Conservation (phyloP, 768 basidiomycete species). For the Phanerodontia chrysosporium region DNA sequence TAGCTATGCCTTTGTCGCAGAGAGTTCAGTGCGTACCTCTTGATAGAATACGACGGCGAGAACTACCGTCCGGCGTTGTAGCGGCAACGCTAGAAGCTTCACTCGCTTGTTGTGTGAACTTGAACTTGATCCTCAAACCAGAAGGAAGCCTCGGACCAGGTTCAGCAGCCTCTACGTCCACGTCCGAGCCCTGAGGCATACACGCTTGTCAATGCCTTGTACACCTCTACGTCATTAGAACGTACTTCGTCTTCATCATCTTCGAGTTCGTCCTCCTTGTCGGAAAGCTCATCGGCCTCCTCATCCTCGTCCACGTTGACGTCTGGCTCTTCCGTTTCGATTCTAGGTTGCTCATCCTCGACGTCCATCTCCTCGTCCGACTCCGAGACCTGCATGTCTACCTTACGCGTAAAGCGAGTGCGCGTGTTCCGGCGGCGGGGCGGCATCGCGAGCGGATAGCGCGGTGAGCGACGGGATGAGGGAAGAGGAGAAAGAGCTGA, state of each 20-base stretch:
- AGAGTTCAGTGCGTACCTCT: slow-evolving; percentile 10
- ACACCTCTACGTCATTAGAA: slow-evolving; percentile 5
- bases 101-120: slow-evolving; percentile 37
- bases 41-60: slow-evolving; percentile 14
- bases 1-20: background rate
- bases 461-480: slow-evolving; percentile 1
- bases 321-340: slow-evolving; percentile 35
- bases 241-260: slow-evolving; percentile 24
- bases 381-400: slow-evolving; percentile 13
- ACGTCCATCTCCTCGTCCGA: slow-evolving; percentile 14
- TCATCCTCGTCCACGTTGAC: slow-evolving; percentile 37
- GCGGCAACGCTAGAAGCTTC: slow-evolving; percentile 8
- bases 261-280: slow-evolving; percentile 36
- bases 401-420: background rate
- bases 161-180: slow-evolving; percentile 12
- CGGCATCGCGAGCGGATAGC: background rate
- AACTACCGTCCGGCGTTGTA: slow-evolving; percentile 18
- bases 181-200: slow-evolving; percentile 2
- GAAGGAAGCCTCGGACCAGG: slow-evolving; percentile 28
- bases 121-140: slow-evolving; percentile 60
- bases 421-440: slow-evolving; percentile 6
- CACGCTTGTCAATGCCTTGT: background rate
- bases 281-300: slow-evolving; percentile 26
- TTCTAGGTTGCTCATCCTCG: slow-evolving; percentile 10
- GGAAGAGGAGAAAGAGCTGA: slow-evolving; percentile 7